Evolutionary conservation across 371 early-diverging fungal species (phyloP).

Genomic region (Apophysomyces variabilis): DNA sequence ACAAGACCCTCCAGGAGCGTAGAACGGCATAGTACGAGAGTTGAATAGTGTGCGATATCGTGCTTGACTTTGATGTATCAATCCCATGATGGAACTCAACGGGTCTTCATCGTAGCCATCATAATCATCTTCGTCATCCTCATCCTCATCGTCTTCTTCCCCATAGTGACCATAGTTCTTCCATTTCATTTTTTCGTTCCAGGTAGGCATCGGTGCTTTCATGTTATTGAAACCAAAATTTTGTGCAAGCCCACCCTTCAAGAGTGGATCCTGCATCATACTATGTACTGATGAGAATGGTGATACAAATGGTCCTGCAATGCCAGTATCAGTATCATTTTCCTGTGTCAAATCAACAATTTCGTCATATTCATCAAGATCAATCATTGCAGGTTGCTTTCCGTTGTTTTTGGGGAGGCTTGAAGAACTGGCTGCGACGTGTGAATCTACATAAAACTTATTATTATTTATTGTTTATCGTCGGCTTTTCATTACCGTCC

Average conservation of each 20-base stretch:
- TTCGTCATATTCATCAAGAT: constrained; percentile 16
- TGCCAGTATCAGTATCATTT: neutral
- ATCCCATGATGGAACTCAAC: neutral
- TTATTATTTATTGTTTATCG: neutral
- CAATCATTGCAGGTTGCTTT: neutral
- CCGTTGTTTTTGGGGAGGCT: neutral
- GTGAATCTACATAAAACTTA: neutral
- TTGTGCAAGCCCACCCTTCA: neutral
- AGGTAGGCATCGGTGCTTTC: neutral
- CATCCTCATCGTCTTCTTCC: neutral
- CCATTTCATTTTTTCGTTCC: neutral
- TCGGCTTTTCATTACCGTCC: neutral
- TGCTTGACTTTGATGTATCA: constrained; percentile 5
- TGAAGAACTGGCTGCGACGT: neutral
- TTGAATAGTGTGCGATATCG: neutral
- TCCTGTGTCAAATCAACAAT: constrained; percentile 21
- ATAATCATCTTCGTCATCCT: neutral
- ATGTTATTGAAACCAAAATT: neutral
- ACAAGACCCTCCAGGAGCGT: neutral
- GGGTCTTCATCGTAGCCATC: neutral
- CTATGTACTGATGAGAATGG: neutral
- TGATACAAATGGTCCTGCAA: neutral
- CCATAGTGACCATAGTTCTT: neutral
- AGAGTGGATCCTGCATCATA: neutral
- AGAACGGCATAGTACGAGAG: neutral